phyloP scores from a whole-genome alignment of 2,329 filamentous ascomycete genomes.

The Cladosporium sp. region DNA sequence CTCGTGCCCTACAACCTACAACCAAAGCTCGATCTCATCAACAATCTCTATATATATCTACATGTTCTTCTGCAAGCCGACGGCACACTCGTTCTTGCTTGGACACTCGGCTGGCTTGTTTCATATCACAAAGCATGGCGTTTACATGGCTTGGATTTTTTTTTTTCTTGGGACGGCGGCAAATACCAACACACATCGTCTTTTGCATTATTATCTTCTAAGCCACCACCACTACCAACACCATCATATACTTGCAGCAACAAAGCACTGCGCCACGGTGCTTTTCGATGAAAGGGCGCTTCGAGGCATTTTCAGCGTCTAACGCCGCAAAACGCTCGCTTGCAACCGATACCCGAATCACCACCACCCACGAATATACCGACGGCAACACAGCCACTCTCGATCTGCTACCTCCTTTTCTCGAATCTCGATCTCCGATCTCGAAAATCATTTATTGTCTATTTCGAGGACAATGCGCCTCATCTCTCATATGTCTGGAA shows the following conservation, averaged over 20 bases:
- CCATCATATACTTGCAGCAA: no score
- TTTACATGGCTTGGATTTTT: neutral
- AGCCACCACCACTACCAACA: no score
- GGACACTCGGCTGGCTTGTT: neutral
- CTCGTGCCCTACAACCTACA: no score
- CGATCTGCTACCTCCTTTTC: neutral
- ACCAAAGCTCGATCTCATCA: neutral
- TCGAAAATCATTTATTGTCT: neutral
- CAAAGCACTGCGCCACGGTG: no score
- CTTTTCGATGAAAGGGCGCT: neutral
- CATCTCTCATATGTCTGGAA: neutral
- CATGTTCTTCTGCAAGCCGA: neutral
- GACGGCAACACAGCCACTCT: no score
- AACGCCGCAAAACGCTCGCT: no score
- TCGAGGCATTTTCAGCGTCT: neutral
- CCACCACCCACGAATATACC: no score
- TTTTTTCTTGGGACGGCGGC: neutral
- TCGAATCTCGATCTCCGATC: neutral
- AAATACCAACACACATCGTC: neutral
- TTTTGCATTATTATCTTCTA: no score
- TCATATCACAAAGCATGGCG: conserved; percentile 1
- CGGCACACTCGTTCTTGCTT: neutral
- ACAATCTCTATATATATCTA: neutral
- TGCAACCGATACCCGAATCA: no score
- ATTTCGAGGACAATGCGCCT: neutral